phyloP scores from a whole-genome alignment of 2,329 filamentous ascomycete genomes.

The Diplocarpon rosae region DNA sequence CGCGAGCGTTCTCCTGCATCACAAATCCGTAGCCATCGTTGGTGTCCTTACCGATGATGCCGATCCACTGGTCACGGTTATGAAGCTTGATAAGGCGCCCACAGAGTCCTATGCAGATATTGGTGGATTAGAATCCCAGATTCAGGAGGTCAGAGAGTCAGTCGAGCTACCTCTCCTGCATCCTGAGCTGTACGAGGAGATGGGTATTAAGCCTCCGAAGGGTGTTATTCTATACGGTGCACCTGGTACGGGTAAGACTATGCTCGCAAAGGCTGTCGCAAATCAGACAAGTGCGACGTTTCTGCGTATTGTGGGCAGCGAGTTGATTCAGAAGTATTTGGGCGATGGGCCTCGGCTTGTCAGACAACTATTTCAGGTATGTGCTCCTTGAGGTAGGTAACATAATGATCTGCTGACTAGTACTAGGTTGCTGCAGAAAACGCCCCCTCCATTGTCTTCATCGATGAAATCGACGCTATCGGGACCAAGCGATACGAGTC shows the following conservation, averaged over 20 bases:
- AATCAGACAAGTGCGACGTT: conserved; percentile 99
- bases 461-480: conserved; percentile 98
- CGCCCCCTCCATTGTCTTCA: conserved; percentile 94
- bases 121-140: conserved; percentile 87
- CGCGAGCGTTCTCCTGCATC: conserved; percentile 87
- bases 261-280: conserved; percentile 91
- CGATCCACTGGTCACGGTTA: conserved; percentile 90
- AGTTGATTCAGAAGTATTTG: conserved; percentile 97
- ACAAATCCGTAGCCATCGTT: conserved; percentile 96
- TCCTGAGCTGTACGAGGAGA: conserved; percentile 96
- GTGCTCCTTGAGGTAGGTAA: conserved; percentile 13
- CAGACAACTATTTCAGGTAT: conserved; percentile 83
- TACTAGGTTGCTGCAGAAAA: conserved; percentile 81
- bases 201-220: conserved; percentile 99
- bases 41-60: conserved; percentile 94
- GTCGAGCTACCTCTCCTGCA: conserved; percentile 92
- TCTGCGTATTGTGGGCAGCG: conserved; percentile 90
- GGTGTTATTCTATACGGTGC: conserved; percentile 98
- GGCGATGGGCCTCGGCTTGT: conserved; percentile 92
- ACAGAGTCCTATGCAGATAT: conserved; percentile 98
- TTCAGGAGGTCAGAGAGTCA: conserved; percentile 94
- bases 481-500: conserved; percentile 98
- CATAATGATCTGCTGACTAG: conserved; percentile 8
- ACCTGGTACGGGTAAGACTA: conserved; percentile 91
- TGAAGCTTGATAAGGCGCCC: conserved; percentile 98